Percentiles rank a stretch among this genome's conserved stretches.
These are phyloP conservation scores for Pachyrhizus erosus DNA, from an alignment of 306 rosid genomes.

Conservation along the genomic window DNA sequence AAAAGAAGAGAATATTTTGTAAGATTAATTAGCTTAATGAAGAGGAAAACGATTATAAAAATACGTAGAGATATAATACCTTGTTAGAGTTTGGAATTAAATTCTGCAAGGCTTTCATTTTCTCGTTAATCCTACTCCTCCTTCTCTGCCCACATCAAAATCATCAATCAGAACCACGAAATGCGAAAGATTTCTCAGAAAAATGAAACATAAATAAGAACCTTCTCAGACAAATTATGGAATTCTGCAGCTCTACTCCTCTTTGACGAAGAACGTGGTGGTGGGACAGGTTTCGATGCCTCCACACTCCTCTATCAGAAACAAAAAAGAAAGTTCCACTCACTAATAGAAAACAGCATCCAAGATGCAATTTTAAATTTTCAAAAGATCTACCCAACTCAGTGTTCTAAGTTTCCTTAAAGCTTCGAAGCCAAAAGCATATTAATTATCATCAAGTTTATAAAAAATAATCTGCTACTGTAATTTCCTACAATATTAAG, in stretches of 20 bases:
- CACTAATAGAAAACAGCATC: neutral
- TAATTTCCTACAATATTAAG: neutral
- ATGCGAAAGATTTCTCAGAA: constrained; percentile 4
- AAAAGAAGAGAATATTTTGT: neutral
- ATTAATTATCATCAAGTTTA: neutral
- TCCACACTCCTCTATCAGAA: constrained; percentile 58
- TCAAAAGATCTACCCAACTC: constrained; percentile 26
- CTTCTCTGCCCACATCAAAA: constrained; percentile 74
- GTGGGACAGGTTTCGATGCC: constrained; percentile 52
- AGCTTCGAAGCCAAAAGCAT: neutral
- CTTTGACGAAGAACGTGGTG: constrained; percentile 71
- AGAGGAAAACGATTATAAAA: neutral
- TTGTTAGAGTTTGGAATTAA: constrained; percentile 96
- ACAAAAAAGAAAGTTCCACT: constrained; percentile 15
- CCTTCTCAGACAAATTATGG: constrained; percentile 97
- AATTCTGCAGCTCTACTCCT: constrained; percentile 93
- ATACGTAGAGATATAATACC: constrained; percentile 49
- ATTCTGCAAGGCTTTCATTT: constrained; percentile 91
- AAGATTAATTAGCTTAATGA: constrained; percentile 22
- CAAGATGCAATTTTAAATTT: constrained; percentile 33
- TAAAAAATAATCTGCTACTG: neutral
- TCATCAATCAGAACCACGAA: constrained; percentile 32
- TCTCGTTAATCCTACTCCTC: constrained; percentile 93
- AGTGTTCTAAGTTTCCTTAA: neutral
- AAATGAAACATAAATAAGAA: constrained; percentile 38